Evolutionary conservation across 1,284 basidiomycete genomes (phyloP).

Genomic region (Dichomitus squalens): DNA sequence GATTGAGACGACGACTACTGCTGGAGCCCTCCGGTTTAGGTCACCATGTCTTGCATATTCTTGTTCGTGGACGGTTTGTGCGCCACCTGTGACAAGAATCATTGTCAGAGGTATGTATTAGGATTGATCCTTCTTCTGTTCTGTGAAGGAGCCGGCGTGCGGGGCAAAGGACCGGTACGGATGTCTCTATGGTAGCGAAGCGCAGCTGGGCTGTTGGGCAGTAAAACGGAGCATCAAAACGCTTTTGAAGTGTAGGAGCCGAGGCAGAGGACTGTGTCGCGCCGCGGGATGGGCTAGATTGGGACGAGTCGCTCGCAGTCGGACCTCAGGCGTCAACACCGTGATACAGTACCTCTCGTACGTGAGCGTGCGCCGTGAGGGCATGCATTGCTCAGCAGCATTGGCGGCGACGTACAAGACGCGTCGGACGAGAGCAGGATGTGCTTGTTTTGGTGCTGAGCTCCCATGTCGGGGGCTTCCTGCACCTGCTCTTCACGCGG

Average conservation of each 20-base stretch:
- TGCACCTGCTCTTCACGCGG: constrained; percentile 13
- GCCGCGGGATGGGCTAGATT: background rate
- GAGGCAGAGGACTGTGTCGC: background rate
- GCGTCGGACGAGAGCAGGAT: too few relatives aligned
- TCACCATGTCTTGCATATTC: too few relatives aligned
- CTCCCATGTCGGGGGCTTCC: background rate
- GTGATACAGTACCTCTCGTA: too few relatives aligned
- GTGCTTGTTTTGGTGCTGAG: too few relatives aligned
- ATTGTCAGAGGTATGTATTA: too few relatives aligned
- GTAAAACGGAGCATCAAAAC: background rate
- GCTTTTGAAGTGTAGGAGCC: background rate
- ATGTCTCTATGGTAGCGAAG: constrained; percentile 21
- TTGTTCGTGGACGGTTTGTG: background rate
- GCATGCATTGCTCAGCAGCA: background rate
- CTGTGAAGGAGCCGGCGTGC: background rate
- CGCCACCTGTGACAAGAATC: too few relatives aligned
- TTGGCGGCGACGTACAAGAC: constrained; percentile 6
- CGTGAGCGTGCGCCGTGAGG: too few relatives aligned
- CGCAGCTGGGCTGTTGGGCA: background rate
- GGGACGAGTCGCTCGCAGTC: background rate
- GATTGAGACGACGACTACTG: too few relatives aligned
- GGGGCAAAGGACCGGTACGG: background rate
- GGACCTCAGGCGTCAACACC: too few relatives aligned
- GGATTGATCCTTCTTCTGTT: background rate
- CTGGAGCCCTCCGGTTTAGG: too few relatives aligned